Percentiles rank a stretch among this genome's conserved stretches.
Evolutionary conservation across 2,329 filamentous ascomycete species (phyloP).

Genomic region (Phaeoacremonium minimum): DNA sequence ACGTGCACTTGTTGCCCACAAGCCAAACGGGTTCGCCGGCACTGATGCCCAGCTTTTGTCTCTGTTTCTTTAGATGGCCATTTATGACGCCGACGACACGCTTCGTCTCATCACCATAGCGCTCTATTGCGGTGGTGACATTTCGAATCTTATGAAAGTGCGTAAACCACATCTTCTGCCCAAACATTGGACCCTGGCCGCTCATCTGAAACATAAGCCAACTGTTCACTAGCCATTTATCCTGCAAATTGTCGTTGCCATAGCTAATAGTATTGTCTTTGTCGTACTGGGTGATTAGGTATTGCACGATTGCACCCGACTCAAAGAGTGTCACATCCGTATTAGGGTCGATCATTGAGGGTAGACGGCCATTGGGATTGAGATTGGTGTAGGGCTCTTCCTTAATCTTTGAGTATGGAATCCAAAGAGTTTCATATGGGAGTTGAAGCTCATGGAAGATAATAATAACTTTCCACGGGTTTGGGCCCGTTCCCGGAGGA

Average conservation of each 20-base stretch:
- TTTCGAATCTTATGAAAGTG: too few species aligned
- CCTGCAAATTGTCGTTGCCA: too few species aligned
- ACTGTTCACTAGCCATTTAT: too few species aligned
- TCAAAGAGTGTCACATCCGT: slow-evolving; percentile 43
- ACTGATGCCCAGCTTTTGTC: neutral
- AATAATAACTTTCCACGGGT: too few species aligned
- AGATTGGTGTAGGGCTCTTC: too few species aligned
- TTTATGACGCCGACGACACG: slow-evolving; percentile 6
- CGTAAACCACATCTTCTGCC: too few species aligned
- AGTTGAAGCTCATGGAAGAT: too few species aligned
- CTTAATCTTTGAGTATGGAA: too few species aligned
- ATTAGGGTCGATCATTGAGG: slow-evolving; percentile 25
- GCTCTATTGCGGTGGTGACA: slow-evolving; percentile 1
- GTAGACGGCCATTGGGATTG: slow-evolving; percentile 6
- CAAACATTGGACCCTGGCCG: too few species aligned
- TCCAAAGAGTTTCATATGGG: too few species aligned
- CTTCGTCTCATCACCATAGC: slow-evolving; percentile 1
- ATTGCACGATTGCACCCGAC: slow-evolving; percentile 45
- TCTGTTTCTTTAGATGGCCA: slow-evolving; percentile 4
- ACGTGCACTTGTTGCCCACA: slow-evolving; percentile 6
- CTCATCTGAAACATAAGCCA: too few species aligned
- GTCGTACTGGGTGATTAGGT: slow-evolving; percentile 40
- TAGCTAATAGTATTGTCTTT: slow-evolving; percentile 32
- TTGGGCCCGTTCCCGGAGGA: too few species aligned
- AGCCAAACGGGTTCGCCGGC: slow-evolving; percentile 2